Percentiles rank a stretch among this genome's conserved stretches.
Conservation (phyloP, 1,139 yeast genomes). For the Saccharomycopsis hybrid region DNA sequence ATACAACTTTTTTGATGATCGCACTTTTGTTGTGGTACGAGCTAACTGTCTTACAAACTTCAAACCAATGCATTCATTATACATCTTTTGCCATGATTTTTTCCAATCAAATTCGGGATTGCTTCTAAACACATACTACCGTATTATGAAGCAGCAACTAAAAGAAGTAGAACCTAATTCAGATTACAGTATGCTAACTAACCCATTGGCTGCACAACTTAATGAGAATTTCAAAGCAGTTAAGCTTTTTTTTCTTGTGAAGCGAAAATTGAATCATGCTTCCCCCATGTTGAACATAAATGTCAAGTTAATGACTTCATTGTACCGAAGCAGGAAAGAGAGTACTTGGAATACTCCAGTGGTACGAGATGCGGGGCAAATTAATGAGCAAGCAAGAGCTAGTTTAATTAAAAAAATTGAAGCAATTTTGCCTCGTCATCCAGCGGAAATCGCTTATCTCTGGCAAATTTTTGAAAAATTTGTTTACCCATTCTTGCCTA, state of each 20-base stretch:
- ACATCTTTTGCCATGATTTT: conserved; percentile 7
- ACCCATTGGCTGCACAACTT: conserved; percentile 10
- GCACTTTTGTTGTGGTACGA: neutral
- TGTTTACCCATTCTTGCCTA: conserved; percentile 19
- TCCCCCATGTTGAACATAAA: neutral
- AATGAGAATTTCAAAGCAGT: conserved; percentile 10
- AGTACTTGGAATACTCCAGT: neutral
- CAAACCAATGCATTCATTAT: conserved; percentile 9
- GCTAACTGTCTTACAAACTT: conserved; percentile 4
- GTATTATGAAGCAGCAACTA: conserved; percentile 5
- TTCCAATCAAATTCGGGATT: neutral
- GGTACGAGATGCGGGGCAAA: neutral
- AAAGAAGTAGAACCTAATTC: conserved; percentile 1
- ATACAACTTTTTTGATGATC: no score
- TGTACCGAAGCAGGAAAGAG: conserved; percentile 1
- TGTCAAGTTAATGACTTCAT: neutral
- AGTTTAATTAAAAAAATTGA: neutral
- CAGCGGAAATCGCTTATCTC: neutral
- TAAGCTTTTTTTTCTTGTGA: conserved; percentile 4
- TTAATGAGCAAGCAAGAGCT: neutral
- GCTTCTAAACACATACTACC: conserved; percentile 4
- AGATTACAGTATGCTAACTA: conserved; percentile 4
- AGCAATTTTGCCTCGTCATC: neutral
- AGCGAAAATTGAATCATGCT: neutral
- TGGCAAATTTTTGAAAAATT: conserved; percentile 13